Base-by-base conservation (phyloP, 305 asterid species). In the Euphrasia arctica region DNA sequence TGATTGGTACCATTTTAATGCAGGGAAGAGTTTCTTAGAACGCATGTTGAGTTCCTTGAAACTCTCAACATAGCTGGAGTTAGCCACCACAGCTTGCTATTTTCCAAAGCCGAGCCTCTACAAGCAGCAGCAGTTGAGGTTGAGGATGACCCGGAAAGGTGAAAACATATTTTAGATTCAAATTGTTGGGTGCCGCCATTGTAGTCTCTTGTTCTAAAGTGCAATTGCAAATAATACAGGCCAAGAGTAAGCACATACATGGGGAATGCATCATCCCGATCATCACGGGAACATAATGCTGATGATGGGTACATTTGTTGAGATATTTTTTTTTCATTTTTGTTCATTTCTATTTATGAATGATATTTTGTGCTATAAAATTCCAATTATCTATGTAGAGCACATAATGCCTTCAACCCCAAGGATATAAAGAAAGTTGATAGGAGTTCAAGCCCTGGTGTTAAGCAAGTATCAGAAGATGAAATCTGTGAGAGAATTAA, bases 51-150 rank as follows among this genome's bases (percentile, higher is more conserved):
- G 78, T 92, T 90, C 74, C 85, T 92, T 34, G 86, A 86, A 74
- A 81, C 87, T 68, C 84, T 92, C 70, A 83, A 85, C 63, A 92
- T 92, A 68, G 98, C 96, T 32, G 98, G 97, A 68, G 85, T 92
- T 64, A 92, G 98, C 76, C 89, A 90, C 66, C 98, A 92, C 51
- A 92, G 95, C 70, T 75, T 92, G 76, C 95, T 92, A 45, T 92
- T 90, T 72, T 92, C 98, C 57, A 92, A 92, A 80, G 75, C 89
- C 31, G 94, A 88, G 6, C 91, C 97, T 54, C 68, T 72, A 48
- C 22, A 48, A 41, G 77, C 82, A 28, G 78, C 70, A 31, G 78
- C 70, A 31, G 77, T 75, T 69, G 83, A 68, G 54, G 65, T 70
- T 29, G 95, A 82, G 62, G 96, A 92, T 65, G 91, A 86, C 70